Evolutionary conservation across 345 rosid species (phyloP), one percentile per base, ranked within the genome.

Genomic region (Gossypium raimondii): DNA sequence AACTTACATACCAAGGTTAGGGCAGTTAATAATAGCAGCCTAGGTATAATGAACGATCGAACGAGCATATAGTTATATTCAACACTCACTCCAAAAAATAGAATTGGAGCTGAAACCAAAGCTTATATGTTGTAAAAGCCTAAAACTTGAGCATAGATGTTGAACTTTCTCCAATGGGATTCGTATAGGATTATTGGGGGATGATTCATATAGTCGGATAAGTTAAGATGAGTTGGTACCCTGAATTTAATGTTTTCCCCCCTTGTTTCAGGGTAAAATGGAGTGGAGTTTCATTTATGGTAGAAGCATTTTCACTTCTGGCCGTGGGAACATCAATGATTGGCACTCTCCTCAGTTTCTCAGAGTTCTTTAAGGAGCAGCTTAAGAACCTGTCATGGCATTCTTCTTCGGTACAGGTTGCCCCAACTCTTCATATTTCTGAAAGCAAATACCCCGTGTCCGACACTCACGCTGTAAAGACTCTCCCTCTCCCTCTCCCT

Each of bases 301-400:
- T 89, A 38, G 87, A 86, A 78, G 84, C 89, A 41, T 87, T 89
- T 78, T 89, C 93, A 61, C 85, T 86, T 64, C 80, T 87, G 9
- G 93, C 93, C 12, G 75, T 87, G 34, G 93, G 89, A 72, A 87
- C 91, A 16, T 87, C 93, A 9, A 63, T 86, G 12, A 75, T 84
- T 16, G 91, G 93, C 59, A 86, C 87, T 18, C 91, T 87, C 7
- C 78, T 89, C 2, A 86, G 83, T 53, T 88, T 89, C 79, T 87
- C 84, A 11, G 90, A 87, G 83, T 89, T 89, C 85, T 86, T 87
- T 67, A 89, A 89, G 79, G 89, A 88, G 82, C 90, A 86, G 45
- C 82, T 84, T 55, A 77, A 77, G 73, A 83, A 80, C 43, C 58
- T 75, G 7, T 41, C 76, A 7, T 45, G 71, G 75, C 7, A 59